Evolutionary conservation across 2,329 filamentous ascomycete genomes (phyloP).

Genomic region (Triangularia verruculosa): DNA sequence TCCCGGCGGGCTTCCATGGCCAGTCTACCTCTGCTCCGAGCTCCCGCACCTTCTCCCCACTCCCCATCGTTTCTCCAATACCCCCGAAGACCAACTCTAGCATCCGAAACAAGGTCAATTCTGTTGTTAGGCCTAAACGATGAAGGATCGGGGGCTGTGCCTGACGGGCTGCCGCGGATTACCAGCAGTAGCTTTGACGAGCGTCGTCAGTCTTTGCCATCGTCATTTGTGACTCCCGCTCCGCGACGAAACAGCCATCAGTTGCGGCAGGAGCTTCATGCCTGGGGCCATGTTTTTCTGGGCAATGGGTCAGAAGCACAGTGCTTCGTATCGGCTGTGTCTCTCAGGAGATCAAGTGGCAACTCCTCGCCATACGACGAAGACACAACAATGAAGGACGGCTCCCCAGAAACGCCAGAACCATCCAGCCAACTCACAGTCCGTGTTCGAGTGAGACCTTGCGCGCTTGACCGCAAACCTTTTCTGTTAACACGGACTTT

Average conservation of each 20-base stretch:
- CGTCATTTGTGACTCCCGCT: constrained; percentile 9
- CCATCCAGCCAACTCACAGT: constrained; percentile 34
- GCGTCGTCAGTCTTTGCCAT: constrained; percentile 29
- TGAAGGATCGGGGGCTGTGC: background rate
- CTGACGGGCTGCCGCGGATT: constrained; percentile 18
- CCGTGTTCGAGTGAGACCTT: constrained; percentile 44
- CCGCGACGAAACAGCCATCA: constrained; percentile 24
- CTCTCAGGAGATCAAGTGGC: constrained; percentile 37
- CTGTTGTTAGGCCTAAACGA: constrained; percentile 29
- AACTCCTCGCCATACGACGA: constrained; percentile 22
- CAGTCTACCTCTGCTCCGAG: constrained; percentile 17
- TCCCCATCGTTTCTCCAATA: constrained; percentile 21
- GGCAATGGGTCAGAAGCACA: constrained; percentile 42
- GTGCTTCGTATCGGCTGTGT: constrained; percentile 44
- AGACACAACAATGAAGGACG: background rate
- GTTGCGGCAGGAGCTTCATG: constrained; percentile 37
- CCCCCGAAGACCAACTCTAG: constrained; percentile 30
- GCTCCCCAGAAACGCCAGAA: background rate
- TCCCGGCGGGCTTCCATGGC: constrained; percentile 17
- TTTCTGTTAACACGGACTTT: constrained; percentile 51
- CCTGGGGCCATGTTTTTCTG: constrained; percentile 43
- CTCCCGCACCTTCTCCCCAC: constrained; percentile 18
- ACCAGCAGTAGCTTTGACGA: constrained; percentile 17
- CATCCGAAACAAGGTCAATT: constrained; percentile 32
- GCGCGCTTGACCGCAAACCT: constrained; percentile 39